These are phyloP conservation scores for Polymyxa betae DNA, from an alignment of 208 protist species.

Conservation along the genomic window DNA sequence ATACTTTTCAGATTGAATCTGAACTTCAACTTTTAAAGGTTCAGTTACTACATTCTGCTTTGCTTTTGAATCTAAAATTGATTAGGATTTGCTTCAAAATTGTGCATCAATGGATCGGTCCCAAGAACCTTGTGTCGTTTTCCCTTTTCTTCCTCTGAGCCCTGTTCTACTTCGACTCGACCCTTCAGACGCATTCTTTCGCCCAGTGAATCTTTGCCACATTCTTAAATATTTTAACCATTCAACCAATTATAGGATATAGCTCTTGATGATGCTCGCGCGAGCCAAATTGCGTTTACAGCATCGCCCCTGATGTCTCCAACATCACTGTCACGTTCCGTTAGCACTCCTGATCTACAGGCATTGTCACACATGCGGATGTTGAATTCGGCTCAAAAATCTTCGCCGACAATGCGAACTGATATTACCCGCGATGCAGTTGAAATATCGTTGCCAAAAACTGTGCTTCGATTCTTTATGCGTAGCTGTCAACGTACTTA, in stretches of 20 bases:
- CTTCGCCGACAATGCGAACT: not conserved
- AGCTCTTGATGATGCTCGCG: too few relatives aligned
- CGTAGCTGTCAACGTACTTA: constrained; percentile 5
- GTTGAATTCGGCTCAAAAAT: not conserved
- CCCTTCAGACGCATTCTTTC: not conserved
- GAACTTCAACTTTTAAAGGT: not conserved
- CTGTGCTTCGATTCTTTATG: constrained; percentile 38
- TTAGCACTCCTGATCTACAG: constrained; percentile 27
- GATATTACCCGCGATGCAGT: not conserved
- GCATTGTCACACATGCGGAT: too few relatives aligned
- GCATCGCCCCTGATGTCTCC: not conserved
- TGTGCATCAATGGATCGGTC: too few relatives aligned
- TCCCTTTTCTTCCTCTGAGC: not conserved
- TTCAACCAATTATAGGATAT: too few relatives aligned
- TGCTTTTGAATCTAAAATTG: too few relatives aligned
- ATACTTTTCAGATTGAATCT: not conserved
- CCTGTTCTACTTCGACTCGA: not conserved
- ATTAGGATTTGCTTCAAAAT: too few relatives aligned
- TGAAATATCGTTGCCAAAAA: not conserved
- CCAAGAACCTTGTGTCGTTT: not conserved
- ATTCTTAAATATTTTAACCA: too few relatives aligned
- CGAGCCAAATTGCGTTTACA: too few relatives aligned
- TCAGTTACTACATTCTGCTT: not conserved
- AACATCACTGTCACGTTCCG: not conserved
- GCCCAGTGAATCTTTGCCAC: not conserved